Evolutionary conservation across 116 monocot genomes (phyloP).

Genomic region (Dioscorea cayenensis): DNA sequence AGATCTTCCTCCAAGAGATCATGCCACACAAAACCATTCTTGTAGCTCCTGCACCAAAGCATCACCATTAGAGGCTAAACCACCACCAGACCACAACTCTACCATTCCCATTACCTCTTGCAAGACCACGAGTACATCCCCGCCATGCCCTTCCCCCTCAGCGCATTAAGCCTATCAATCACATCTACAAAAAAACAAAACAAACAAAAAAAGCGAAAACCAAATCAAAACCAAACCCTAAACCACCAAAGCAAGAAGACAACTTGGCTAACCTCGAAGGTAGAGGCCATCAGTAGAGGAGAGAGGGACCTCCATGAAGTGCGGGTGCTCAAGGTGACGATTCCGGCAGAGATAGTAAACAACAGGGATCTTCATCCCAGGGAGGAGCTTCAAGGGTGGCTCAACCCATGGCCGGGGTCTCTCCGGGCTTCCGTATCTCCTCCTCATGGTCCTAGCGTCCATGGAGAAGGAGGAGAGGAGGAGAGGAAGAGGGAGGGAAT

Average conservation of each 20-base stretch:
- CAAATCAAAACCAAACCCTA: not conserved
- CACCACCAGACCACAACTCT: too few relatives aligned
- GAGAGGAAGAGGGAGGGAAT: not conserved
- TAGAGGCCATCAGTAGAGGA: conserved; percentile 59
- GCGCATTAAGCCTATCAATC: conserved; percentile 53
- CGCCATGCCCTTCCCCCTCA: conserved; percentile 74
- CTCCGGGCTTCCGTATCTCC: conserved; percentile 19
- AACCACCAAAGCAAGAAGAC: not conserved
- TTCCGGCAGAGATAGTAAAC: conserved; percentile 90
- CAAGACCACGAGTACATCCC: conserved; percentile 90
- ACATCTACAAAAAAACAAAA: conserved; percentile 47
- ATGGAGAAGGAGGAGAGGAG: not conserved
- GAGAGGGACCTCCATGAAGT: conserved; percentile 91
- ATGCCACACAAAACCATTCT: conserved; percentile 78
- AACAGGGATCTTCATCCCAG: conserved; percentile 55
- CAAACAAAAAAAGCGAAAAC: conserved; percentile 5
- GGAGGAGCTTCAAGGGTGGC: conserved; percentile 2
- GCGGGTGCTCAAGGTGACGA: conserved; percentile 89
- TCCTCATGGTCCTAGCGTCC: conserved; percentile 6
- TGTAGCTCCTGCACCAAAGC: conserved; percentile 42
- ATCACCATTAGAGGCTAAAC: not conserved
- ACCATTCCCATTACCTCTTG: conserved; percentile 49
- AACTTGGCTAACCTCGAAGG: conserved; percentile 54
- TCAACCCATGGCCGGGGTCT: not conserved
- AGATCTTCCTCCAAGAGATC: conserved; percentile 58